These are phyloP conservation scores for Karstenula rhodostoma DNA, from an alignment of 2,329 filamentous ascomycete genomes.

Conservation along the genomic window DNA sequence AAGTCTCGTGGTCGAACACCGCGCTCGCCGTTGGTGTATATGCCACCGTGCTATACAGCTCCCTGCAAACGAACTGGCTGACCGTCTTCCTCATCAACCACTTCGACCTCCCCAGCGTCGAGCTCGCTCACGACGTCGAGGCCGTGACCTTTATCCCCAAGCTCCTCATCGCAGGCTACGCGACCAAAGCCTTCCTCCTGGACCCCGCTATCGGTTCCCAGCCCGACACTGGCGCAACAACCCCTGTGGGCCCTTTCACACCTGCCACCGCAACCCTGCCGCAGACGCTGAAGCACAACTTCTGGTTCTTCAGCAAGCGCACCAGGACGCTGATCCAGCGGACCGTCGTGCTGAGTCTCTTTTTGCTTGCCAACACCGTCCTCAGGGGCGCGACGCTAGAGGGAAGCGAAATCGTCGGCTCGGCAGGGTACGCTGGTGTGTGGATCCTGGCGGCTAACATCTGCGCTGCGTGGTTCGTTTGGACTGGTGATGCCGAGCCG, in stretches of 20 bases:
- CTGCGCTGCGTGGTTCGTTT: slow-evolving; percentile 65
- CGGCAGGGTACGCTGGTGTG: slow-evolving; percentile 73
- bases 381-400: slow-evolving; percentile 73
- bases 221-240: slow-evolving; percentile 55
- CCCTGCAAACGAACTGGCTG: slow-evolving; percentile 71
- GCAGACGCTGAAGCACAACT: slow-evolving; percentile 75
- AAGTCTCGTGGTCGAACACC: slow-evolving; percentile 64
- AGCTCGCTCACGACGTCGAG: slow-evolving; percentile 70
- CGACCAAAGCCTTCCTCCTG: slow-evolving; percentile 81
- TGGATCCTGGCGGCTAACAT: slow-evolving; percentile 74
- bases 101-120: slow-evolving; percentile 76
- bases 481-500: slow-evolving; percentile 53
- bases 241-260: slow-evolving; percentile 67
- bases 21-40: slow-evolving; percentile 77
- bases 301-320: slow-evolving; percentile 75
- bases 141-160: slow-evolving; percentile 57
- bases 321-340: slow-evolving; percentile 67
- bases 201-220: slow-evolving; percentile 68
- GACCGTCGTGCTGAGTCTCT: slow-evolving; percentile 58
- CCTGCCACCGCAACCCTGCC: slow-evolving; percentile 69
- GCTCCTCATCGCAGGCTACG: slow-evolving; percentile 73
- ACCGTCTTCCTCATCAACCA: slow-evolving; percentile 76
- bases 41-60: slow-evolving; percentile 73
- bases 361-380: slow-evolving; percentile 63
- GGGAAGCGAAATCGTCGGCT: slow-evolving; percentile 74